Conservation (phyloP, 768 basidiomycete species). For the Pleurotus eryngii region DNA sequence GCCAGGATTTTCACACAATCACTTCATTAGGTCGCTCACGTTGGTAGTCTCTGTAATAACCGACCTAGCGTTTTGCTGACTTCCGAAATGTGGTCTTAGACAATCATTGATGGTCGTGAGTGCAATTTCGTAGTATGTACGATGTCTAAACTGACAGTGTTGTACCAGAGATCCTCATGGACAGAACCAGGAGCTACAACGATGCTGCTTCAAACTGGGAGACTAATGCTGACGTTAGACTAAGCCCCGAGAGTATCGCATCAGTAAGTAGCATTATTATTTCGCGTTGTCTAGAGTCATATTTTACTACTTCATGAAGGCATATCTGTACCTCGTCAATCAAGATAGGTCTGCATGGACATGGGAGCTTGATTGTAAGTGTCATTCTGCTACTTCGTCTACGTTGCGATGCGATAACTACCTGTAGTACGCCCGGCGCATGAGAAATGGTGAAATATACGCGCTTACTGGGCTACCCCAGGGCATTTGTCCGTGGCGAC, state of each 20-base stretch:
- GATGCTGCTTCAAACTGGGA: conserved; percentile 35
- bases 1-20: background rate
- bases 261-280: conserved; percentile 37
- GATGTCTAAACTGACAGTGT: background rate
- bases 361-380: conserved; percentile 78
- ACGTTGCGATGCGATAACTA: background rate
- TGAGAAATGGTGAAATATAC: conserved; percentile 38
- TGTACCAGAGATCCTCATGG: conserved; percentile 31
- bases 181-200: conserved; percentile 19
- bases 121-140: background rate
- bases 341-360: conserved; percentile 75
- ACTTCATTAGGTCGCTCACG: conserved; percentile 55
- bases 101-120: conserved; percentile 66
- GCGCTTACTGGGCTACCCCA: background rate
- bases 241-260: conserved; percentile 69
- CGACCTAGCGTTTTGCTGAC: background rate
- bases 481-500: too few relatives aligned
- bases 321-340: conserved; percentile 61
- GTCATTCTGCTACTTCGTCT: background rate
- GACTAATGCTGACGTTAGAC: conserved; percentile 40
- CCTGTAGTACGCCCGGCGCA: conserved; percentile 40
- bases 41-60: conserved; percentile 24
- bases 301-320: conserved; percentile 29
- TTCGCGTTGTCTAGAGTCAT: background rate
- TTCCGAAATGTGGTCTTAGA: conserved; percentile 29